Conservation (phyloP, 2,329 filamentous ascomycete species). For the Aureobasidium sp. region DNA sequence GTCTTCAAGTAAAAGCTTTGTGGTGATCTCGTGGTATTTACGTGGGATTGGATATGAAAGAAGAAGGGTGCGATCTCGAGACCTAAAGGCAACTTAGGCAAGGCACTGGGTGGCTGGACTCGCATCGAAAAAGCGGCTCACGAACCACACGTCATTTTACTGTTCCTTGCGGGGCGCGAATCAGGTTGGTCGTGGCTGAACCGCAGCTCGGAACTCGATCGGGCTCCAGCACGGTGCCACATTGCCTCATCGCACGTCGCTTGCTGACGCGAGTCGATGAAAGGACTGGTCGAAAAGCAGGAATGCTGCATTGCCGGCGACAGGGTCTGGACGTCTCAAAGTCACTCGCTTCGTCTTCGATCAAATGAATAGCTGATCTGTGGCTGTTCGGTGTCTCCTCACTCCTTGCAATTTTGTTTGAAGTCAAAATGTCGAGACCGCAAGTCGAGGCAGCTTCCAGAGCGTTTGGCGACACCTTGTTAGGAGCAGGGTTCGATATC, state of each 20-base stretch:
- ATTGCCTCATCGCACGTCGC: constrained; percentile 12
- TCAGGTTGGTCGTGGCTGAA: constrained; percentile 8
- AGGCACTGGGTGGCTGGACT: background rate
- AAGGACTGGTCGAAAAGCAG: constrained; percentile 1
- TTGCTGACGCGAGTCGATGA: constrained; percentile 7
- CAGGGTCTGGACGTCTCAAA: background rate
- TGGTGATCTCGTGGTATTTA: background rate
- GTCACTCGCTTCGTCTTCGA: background rate
- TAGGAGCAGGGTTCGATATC: constrained; percentile 26
- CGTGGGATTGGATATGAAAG: background rate
- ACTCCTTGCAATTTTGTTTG: background rate
- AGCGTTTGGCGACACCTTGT: background rate
- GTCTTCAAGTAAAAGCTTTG: background rate
- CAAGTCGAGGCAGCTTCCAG: constrained; percentile 7
- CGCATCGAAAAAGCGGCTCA: background rate
- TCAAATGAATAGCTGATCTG: constrained; percentile 4
- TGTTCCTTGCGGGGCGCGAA: constrained; percentile 5
- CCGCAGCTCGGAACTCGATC: constrained; percentile 1
- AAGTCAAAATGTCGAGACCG: constrained; percentile 1
- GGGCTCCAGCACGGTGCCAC: constrained; percentile 3
- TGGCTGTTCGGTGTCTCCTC: constrained; percentile 1
- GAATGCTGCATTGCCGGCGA: constrained; percentile 1
- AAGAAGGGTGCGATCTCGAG: constrained; percentile 11
- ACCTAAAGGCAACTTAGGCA: constrained; percentile 6
- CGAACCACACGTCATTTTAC: constrained; percentile 4